Evolutionary conservation across 148 eudicot species (phyloP).

Genomic region (Limonium bicolor): DNA sequence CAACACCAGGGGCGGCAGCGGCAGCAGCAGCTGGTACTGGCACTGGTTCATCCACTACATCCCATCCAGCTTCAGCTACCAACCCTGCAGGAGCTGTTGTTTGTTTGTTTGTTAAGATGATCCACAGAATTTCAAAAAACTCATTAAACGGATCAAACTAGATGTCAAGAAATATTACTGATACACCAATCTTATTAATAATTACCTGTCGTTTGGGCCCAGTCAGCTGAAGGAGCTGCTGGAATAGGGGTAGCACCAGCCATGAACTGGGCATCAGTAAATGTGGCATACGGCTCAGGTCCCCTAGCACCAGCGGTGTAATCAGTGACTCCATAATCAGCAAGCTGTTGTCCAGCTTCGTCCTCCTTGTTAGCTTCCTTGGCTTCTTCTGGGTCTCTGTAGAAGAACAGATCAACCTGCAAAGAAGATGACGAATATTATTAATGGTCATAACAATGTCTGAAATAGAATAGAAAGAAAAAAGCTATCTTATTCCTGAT

Average conservation of each 20-base stretch:
- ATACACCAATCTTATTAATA: neutral
- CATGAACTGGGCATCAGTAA: slow-evolving; percentile 15
- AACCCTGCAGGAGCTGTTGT: too few species aligned
- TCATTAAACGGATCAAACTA: slow-evolving; percentile 21
- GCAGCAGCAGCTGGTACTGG: neutral
- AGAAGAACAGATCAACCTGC: slow-evolving; percentile 58
- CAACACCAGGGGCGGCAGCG: neutral
- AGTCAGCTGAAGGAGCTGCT: slow-evolving; percentile 10
- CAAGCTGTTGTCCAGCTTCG: slow-evolving; percentile 16
- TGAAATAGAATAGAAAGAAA: neutral
- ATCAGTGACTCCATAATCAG: slow-evolving; percentile 27
- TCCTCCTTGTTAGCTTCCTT: slow-evolving; percentile 43
- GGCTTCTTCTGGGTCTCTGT: slow-evolving; percentile 57
- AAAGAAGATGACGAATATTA: neutral
- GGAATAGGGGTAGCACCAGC: slow-evolving; percentile 7
- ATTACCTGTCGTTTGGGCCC: slow-evolving; percentile 19
- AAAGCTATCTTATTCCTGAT: too few species aligned
- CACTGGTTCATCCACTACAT: neutral
- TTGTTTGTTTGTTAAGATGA: neutral
- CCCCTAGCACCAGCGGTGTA: slow-evolving; percentile 10
- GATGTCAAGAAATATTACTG: too few species aligned
- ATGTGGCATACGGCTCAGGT: slow-evolving; percentile 13
- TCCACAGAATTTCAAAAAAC: neutral
- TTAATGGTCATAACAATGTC: neutral
- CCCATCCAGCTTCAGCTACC: slow-evolving; percentile 2